Conservation (phyloP, 2,329 filamentous ascomycete genomes). For the Xylariales sp. region DNA sequence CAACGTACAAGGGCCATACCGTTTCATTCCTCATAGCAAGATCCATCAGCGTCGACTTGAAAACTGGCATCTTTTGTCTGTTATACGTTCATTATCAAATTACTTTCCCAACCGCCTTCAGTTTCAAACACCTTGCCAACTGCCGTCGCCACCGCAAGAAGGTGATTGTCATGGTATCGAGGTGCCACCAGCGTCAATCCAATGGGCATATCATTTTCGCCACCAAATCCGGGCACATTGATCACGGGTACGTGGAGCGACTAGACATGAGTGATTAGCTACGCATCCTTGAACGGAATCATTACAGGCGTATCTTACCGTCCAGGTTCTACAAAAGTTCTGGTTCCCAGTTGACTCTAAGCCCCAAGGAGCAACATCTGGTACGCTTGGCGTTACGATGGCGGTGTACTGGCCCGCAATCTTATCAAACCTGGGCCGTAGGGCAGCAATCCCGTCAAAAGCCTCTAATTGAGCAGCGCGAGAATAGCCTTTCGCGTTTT, state of each 20-base stretch:
- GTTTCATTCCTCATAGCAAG: too few relatives aligned
- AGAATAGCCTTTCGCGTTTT: constrained; percentile 38
- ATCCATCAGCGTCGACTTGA: too few relatives aligned
- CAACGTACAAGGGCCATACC: too few relatives aligned
- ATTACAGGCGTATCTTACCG: too few relatives aligned
- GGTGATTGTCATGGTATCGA: constrained; percentile 37
- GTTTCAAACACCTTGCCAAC: constrained; percentile 34
- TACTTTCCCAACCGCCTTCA: constrained; percentile 28
- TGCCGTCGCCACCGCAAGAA: constrained; percentile 32
- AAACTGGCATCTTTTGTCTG: too few relatives aligned
- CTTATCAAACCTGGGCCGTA: constrained; percentile 50
- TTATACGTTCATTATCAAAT: too few relatives aligned
- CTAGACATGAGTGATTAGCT: constrained; percentile 14
- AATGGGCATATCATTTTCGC: constrained; percentile 53
- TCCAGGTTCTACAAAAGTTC: constrained; percentile 47
- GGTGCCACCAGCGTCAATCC: constrained; percentile 49
- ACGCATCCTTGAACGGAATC: neutral
- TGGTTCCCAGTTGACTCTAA: constrained; percentile 49
- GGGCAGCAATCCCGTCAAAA: constrained; percentile 49
- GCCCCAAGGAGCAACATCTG: constrained; percentile 56
- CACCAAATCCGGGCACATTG: constrained; percentile 61
- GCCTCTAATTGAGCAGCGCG: constrained; percentile 46
- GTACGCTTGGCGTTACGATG: constrained; percentile 53
- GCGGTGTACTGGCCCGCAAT: constrained; percentile 48
- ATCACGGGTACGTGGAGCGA: constrained; percentile 56